Base-by-base conservation (phyloP, 306 rosid genomes). In the Ormosia semicastrata region DNA sequence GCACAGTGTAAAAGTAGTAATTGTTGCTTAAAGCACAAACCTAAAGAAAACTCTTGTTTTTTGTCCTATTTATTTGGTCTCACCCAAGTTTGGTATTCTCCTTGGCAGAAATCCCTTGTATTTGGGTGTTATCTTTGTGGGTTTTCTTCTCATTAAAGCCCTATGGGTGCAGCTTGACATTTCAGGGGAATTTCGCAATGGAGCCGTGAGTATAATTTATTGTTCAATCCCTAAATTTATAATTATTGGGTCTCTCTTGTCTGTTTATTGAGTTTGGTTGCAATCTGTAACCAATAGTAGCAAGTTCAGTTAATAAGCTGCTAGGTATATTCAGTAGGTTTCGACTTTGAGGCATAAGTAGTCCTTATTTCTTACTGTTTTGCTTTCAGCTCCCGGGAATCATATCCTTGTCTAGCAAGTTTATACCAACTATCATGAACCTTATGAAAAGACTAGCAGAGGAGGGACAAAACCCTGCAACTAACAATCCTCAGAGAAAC, bases 71-170 rank as follows among this genome's bases (percentile, higher is more conserved):
- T 71, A 24, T 18, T 30, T 49, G 40, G 70, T 82, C 85, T 87
- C 17, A 86, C 86, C 63, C 47, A 69, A 36, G 74, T 71, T 72
- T 32, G n/a, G 33, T 11, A 33, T 66, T 71, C 47, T 79, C 67
- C 43, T 36, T 87, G 84, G 88, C 98, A 96, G 99, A 90, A 96
- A 96, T 81, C 99, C 99, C 52, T 78, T 96, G 78, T 96, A 92
- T 82, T 76, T 96, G 82, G 80, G 90, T 37, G 77, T 93, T 56
- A 85, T 96, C 86, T 93, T 96, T 85, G 87, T 93, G 68, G 92
- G 76, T 74, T 96, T 57, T 82, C 88, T 96, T 71, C 92, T 96
- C 37, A 0, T 73, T 29, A 92, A 92, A 91, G 97, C 99, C 87
- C 79, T 94, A 32, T 96, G 98, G 97, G 94, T 92, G 83, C 99